Conservation (phyloP, 2,329 filamentous ascomycete genomes). For the Aspergillus eucalypticola region DNA sequence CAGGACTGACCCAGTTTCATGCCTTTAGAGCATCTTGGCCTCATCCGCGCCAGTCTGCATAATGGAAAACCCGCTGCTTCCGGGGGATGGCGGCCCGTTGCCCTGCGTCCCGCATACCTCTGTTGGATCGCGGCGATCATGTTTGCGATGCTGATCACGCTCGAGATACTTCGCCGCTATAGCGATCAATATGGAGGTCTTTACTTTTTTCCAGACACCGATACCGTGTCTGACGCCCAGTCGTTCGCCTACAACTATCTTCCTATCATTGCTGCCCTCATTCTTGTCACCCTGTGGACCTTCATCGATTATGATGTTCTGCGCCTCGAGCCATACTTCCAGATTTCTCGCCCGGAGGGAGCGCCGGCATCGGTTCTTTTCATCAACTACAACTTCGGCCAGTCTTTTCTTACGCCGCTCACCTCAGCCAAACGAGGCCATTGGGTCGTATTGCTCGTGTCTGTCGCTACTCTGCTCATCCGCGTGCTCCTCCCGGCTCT, state of each 20-base stretch:
- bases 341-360: conserved; percentile 35
- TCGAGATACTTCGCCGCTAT: conserved; percentile 35
- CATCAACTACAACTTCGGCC: conserved; percentile 42
- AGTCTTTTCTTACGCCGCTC: conserved; percentile 36
- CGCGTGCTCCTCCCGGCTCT: conserved; percentile 36
- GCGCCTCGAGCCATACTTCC: conserved; percentile 52
- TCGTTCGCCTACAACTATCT: conserved; percentile 43
- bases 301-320: conserved; percentile 54
- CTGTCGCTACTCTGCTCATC: conserved; percentile 32
- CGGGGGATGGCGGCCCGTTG: conserved; percentile 35
- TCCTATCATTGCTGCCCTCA: conserved; percentile 47
- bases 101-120: conserved; percentile 34
- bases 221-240: conserved; percentile 27
- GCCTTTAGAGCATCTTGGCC: conserved; percentile 12
- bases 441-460: conserved; percentile 36
- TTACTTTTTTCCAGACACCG: conserved; percentile 32
- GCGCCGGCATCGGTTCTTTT: conserved; percentile 36
- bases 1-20: neutral
- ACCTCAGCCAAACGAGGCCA: conserved; percentile 33
- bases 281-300: conserved; percentile 51
- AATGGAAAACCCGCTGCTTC: conserved; percentile 9
- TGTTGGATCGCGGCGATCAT: conserved; percentile 23
- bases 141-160: conserved; percentile 25
- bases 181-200: conserved; percentile 31
- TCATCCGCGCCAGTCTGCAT: conserved; percentile 9